These are phyloP conservation scores for Dicorynia guianensis DNA, from an alignment of 306 rosid genomes.

Conservation along the genomic window DNA sequence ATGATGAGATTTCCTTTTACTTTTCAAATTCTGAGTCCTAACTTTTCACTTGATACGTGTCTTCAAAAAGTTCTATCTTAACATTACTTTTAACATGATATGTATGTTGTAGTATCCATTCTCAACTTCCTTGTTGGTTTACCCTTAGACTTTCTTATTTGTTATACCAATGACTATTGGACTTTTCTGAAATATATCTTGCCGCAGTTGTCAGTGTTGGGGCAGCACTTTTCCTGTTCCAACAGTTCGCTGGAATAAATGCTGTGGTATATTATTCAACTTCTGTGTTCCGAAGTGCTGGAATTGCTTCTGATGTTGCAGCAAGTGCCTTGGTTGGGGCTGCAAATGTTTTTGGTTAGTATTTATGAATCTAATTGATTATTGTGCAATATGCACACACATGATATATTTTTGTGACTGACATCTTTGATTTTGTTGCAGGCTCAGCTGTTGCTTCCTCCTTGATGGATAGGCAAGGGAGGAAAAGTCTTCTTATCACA, in stretches of 20 bases:
- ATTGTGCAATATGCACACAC: background rate
- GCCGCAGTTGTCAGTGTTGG: constrained; percentile 90
- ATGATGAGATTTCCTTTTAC: background rate
- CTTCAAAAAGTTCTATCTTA: constrained; percentile 5
- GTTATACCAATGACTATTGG: constrained; percentile 24
- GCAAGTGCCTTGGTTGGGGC: constrained; percentile 98
- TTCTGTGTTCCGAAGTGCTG: constrained; percentile 91
- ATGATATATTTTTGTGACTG: constrained; percentile 26
- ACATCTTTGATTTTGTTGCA: constrained; percentile 48
- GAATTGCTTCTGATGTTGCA: constrained; percentile 92
- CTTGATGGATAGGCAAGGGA: constrained; percentile 89
- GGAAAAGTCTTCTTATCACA: constrained; percentile 83
- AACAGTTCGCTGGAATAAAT: constrained; percentile 96
- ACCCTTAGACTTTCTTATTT: background rate
- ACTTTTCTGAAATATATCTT: constrained; percentile 39
- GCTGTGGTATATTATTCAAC: constrained; percentile 96
- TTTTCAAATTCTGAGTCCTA: constrained; percentile 4
- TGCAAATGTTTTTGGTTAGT: constrained; percentile 90
- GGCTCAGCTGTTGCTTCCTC: constrained; percentile 89
- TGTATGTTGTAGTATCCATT: background rate
- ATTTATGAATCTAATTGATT: background rate
- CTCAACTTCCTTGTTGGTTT: constrained; percentile 9
- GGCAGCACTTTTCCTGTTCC: constrained; percentile 84
- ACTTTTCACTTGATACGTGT: background rate
- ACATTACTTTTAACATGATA: background rate